Base-by-base conservation (phyloP, 164 flowering plant species). In the Euptelea pleiosperma region DNA sequence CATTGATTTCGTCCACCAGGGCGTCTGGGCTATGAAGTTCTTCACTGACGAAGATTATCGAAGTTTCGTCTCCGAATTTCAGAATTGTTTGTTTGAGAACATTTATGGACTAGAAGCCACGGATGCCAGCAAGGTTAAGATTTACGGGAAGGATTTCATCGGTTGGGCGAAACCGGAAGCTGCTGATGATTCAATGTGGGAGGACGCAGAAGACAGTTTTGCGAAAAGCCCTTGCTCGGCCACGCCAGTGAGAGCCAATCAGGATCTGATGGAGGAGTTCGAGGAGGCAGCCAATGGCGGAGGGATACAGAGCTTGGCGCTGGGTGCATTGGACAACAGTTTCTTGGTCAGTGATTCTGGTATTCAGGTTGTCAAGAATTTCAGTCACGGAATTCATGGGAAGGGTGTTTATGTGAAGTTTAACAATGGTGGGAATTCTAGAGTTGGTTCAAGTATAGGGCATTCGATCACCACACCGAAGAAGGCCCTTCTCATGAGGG, bases 241-340 rank as follows among this genome's bases (percentile, higher is more conserved):
- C 6, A 79, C 81, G 1, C 82, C 81, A 0, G 64, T 43, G 8
- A 72, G 87, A 30, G 62, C 40, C 8, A 73, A 41, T 45, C 78
- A 80, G 62, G 85, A 88, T 63, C 61, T 93, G 69, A 73, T 74
- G 60, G 93, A 86, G 77, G 94, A 85, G 73, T 88, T 88, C 60
- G 97, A 91, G 66, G 97, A 91, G 73, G 98, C 77, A 0, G 88
- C 95, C 0, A 61, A 73, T 48, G 95, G 76, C 1, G 94, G 81
- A 1, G 84, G 94, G 12, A 91, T 94, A 21, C 89, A 89, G 77
- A 91, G 96, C 73, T 70, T 94, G 77, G 96, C 99, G 0, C 70
- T 94, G 65, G 99, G 99, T 55, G 99, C 99, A 0, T 63, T 94
- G 80, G 99, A 83, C 54, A 91, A 94, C 52, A 94, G 99, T 75